Conservation (phyloP, 2,329 filamentous ascomycete species). For the Phialemonium atrogriseum region DNA sequence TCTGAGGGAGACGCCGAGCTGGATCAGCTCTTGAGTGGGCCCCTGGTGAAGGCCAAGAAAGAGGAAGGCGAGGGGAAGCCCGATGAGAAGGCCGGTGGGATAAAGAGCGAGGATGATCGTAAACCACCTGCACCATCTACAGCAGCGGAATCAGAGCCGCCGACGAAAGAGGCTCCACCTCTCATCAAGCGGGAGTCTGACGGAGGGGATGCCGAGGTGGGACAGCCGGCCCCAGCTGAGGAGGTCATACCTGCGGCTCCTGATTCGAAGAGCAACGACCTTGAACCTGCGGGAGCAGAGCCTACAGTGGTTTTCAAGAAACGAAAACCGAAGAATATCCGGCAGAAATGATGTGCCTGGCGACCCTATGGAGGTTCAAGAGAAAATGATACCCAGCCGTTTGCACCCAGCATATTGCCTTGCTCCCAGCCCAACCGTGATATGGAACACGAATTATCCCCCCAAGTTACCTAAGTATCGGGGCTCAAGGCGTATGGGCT, state of each 20-base stretch:
- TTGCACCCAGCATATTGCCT: too few species aligned
- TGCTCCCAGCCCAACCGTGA: too few species aligned
- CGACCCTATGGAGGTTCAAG: too few species aligned
- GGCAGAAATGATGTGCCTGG: conserved; percentile 42
- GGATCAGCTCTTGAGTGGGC: conserved; percentile 47
- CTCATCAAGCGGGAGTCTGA: conserved; percentile 33
- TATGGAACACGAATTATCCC: too few species aligned
- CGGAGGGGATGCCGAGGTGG: conserved; percentile 14
- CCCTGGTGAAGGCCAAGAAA: conserved; percentile 19
- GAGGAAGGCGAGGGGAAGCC: conserved; percentile 14
- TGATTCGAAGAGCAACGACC: conserved; percentile 21
- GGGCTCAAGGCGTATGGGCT: conserved; percentile 9
- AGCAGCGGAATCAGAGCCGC: conserved; percentile 5
- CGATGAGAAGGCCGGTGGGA: conserved; percentile 17
- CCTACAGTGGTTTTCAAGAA: conserved; percentile 68
- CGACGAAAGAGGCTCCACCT: conserved; percentile 7
- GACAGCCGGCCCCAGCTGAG: too few species aligned
- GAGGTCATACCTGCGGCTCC: conserved; percentile 3
- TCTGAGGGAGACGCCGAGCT: conserved; percentile 46
- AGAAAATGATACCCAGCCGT: too few species aligned
- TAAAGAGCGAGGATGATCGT: conserved; percentile 30
- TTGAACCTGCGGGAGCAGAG: conserved; percentile 12
- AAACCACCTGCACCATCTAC: conserved; percentile 1
- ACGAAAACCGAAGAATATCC: conserved; percentile 59
- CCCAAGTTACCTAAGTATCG: too few species aligned